Percentiles rank a stretch among this genome's conserved stretches.
phyloP scores from a whole-genome alignment of 2,329 filamentous ascomycete genomes.

The Daldinia eschscholtzii region DNA sequence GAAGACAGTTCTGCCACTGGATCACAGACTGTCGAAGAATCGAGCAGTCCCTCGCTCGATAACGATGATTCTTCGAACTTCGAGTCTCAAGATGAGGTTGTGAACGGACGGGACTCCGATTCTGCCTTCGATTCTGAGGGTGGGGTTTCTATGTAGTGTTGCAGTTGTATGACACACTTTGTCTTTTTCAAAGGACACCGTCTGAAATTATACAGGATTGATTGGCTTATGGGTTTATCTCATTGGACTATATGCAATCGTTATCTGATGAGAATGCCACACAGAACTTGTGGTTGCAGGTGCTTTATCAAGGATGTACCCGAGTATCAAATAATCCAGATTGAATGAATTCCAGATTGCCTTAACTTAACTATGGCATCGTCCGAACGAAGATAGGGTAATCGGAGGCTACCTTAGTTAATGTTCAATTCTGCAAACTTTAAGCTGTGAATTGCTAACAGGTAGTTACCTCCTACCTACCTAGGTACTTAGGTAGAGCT shows the following conservation, averaged over 20 bases:
- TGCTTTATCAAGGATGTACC: neutral
- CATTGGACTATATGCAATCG: neutral
- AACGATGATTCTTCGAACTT: neutral
- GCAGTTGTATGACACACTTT: neutral
- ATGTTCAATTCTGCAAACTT: neutral
- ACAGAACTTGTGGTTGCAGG: neutral
- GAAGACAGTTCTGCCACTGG: neutral
- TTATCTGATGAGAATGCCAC: neutral
- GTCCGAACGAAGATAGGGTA: neutral
- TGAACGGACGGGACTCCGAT: constrained; percentile 50
- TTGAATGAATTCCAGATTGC: neutral
- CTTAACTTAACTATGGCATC: neutral
- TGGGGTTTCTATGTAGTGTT: constrained; percentile 15
- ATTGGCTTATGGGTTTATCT: neutral
- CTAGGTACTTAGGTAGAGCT: too few species aligned
- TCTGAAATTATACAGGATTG: too few species aligned
- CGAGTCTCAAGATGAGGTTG: constrained; percentile 38
- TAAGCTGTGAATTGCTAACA: too few species aligned
- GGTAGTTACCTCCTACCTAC: too few species aligned
- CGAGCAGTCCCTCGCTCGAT: constrained; percentile 15
- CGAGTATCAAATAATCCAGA: neutral
- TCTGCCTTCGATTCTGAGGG: constrained; percentile 21
- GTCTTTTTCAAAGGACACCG: neutral
- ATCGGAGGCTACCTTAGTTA: too few species aligned
- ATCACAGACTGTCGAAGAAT: constrained; percentile 9